Percentiles rank a stretch among this genome's conserved stretches.
These are phyloP conservation scores for Talaromyces sp. DNA, from an alignment of 2,329 filamentous ascomycete species.

Conservation along the genomic window DNA sequence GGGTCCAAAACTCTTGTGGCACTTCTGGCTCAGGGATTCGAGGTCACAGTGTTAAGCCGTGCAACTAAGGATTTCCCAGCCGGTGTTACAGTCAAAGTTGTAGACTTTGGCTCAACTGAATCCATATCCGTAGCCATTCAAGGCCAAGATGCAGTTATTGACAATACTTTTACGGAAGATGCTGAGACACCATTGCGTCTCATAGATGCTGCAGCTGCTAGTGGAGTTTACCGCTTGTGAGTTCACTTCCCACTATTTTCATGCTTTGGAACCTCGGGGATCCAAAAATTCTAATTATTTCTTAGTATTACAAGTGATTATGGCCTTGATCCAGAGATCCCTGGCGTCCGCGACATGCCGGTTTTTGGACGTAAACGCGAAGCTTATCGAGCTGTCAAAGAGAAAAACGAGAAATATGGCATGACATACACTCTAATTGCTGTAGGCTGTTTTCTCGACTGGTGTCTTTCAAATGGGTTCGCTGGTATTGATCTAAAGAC, in stretches of 20 bases:
- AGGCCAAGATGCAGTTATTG: slow-evolving; percentile 20
- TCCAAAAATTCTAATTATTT: not conserved
- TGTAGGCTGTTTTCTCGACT: slow-evolving; percentile 20
- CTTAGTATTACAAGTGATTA: slow-evolving; percentile 21
- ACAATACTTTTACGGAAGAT: slow-evolving; percentile 18
- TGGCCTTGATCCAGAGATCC: slow-evolving; percentile 21
- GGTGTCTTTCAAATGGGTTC: slow-evolving; percentile 18
- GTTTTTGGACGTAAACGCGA: slow-evolving; percentile 21
- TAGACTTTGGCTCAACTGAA: slow-evolving; percentile 17
- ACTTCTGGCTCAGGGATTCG: slow-evolving; percentile 19
- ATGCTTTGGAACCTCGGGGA: not conserved
- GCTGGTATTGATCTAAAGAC: slow-evolving; percentile 8
- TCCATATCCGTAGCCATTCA: slow-evolving; percentile 16
- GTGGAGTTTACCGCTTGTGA: slow-evolving; percentile 19
- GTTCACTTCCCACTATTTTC: not conserved
- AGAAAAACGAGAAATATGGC: slow-evolving; percentile 16
- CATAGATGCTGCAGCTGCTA: slow-evolving; percentile 18
- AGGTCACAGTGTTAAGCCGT: slow-evolving; percentile 21
- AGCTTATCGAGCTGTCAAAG: slow-evolving; percentile 21
- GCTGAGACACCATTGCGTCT: slow-evolving; percentile 17
- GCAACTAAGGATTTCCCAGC: slow-evolving; percentile 17
- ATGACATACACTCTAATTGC: slow-evolving; percentile 19
- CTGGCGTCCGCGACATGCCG: slow-evolving; percentile 20
- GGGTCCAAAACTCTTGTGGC: slow-evolving; percentile 13
- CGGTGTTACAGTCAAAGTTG: slow-evolving; percentile 16